These are phyloP conservation scores for Capsella rubella DNA, from an alignment of 441 rosid genomes.

Conservation along the genomic window DNA sequence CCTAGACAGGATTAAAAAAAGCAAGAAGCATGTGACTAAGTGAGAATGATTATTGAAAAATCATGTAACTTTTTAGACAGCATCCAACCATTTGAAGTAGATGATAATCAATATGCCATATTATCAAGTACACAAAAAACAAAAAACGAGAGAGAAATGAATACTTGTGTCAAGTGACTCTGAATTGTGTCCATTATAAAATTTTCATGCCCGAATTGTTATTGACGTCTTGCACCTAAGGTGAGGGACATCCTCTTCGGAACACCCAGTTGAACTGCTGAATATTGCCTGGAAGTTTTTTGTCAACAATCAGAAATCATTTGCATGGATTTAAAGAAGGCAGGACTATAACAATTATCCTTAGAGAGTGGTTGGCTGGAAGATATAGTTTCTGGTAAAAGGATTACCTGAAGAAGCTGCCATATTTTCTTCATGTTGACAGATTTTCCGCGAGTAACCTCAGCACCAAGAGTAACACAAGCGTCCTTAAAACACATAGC, in stretches of 20 bases:
- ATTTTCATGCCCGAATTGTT: slow-evolving; percentile 92
- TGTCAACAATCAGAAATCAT: slow-evolving; percentile 37
- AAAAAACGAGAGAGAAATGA: slow-evolving; percentile 18
- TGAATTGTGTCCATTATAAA: slow-evolving; percentile 90
- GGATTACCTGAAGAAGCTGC: slow-evolving; percentile 87
- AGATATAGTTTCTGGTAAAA: slow-evolving; percentile 21
- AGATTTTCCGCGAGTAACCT: slow-evolving; percentile 80
- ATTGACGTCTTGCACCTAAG: slow-evolving; percentile 88
- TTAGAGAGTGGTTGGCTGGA: slow-evolving; percentile 27
- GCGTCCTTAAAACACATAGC: slow-evolving; percentile 82
- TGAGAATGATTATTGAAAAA: slow-evolving; percentile 24
- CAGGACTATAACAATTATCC: neutral
- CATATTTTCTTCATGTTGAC: slow-evolving; percentile 94
- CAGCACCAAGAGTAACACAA: slow-evolving; percentile 76
- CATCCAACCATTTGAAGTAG: slow-evolving; percentile 28
- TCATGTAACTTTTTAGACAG: slow-evolving; percentile 24
- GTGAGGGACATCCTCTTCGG: slow-evolving; percentile 82
- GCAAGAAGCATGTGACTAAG: slow-evolving; percentile 1
- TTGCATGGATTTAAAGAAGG: slow-evolving; percentile 16
- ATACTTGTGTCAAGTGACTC: slow-evolving; percentile 91
- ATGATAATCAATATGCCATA: neutral
- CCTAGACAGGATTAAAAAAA: slow-evolving; percentile 52
- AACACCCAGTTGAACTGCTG: slow-evolving; percentile 52
- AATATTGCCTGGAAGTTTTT: slow-evolving; percentile 67
- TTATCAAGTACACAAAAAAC: neutral